Base-by-base conservation (phyloP, 805 yeast genomes). In the Metschnikowia cerradonensis region DNA sequence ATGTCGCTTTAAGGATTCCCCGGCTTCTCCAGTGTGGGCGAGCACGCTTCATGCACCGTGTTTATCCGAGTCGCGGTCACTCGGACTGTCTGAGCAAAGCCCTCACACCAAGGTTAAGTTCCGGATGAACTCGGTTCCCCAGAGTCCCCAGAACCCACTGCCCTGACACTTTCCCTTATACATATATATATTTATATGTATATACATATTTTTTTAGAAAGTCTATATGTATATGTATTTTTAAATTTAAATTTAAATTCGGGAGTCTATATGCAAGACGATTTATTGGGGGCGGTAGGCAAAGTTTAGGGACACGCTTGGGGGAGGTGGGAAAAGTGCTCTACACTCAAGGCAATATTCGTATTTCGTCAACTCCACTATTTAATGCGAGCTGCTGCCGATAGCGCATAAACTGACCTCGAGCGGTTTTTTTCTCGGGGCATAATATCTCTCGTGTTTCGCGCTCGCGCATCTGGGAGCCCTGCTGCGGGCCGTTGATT, bases 11-110 rank as follows among this genome's bases (percentile, higher is more conserved):
- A 38, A 20, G 14, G 39, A 10, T 20, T 19, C 41, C 26, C 26
- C 41, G 26, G n/a, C n/a, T 38, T 20, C 41, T 19, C 30, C 41
- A 20, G 30, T 13, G 41, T 11, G 41, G n/a, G 15, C 11, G 30
- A 14, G 22, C 39, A 38, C 26, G 10, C 13, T 14, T 38, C 8
- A 20, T 14, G 22, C 37, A 22, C 30, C 23, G 30, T 22, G n/a
- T 41, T 41, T 41, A 17, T 41, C 45, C 45, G 45, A 31, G 30
- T 31, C 45, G 45, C 45, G 45, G 45, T 17, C n/a, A 19, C 41
- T 41, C 37, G 26, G 45, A 17, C 37, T 31, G 45, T 20, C 37
- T 7, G 10, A 17, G 15, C 23, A 20, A 23, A 40, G 31, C 35
- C 32, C 20, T 14, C 30, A 41, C 37, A 19, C 37, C 35, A 6